Base-by-base conservation (phyloP, 257 asterid genomes). In the Haberlea rhodopensis region DNA sequence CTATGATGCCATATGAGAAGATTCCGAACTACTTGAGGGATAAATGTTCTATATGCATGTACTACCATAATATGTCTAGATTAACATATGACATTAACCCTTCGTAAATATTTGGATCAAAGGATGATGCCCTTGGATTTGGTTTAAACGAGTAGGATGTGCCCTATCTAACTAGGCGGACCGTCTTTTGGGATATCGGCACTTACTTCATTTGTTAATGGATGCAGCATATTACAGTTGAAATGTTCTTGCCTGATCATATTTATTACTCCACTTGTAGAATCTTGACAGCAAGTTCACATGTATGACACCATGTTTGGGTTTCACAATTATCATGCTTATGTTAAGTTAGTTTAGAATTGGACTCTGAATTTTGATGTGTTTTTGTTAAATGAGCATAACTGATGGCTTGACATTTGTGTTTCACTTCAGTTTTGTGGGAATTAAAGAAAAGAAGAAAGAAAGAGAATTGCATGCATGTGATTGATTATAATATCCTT, bases 391-490 rank as follows among this genome's bases (percentile, higher is more conserved):
- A 60, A 37, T 45, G 32, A 70, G 58, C 40, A 21, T 20, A 60
- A 21, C 22, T n/a, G 63, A 40, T 31, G 43, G 73, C 67, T 5
- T 53, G 29, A 26, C 40, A 25, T 45, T 24, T 48, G 63, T 22
- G 51, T 1, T 29, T 65, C 48, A 52, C 45, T 19, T 55, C 15
- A 25, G 48, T 31, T 18, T 63, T 69, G 46, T n/a, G 1, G 28
- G 25, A 37, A 15, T 28, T 46, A 60, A 29, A 10, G 24, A 40
- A 40, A 29, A 6, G 23, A 31, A 6, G 28, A 43, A 49, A 26
- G 43, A n/a, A 59, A 43, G 34, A 73, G 43, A 58, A 20, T 53
- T 58, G 49, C 25, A 45, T 52, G 34, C 28, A 59, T 53, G 29
- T 11, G 5, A 22, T 23, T 61, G 28, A 31, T 27, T 57, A 10